Evolutionary conservation across 441 rosid genomes (phyloP).

Genomic region (Aleurites moluccanus): DNA sequence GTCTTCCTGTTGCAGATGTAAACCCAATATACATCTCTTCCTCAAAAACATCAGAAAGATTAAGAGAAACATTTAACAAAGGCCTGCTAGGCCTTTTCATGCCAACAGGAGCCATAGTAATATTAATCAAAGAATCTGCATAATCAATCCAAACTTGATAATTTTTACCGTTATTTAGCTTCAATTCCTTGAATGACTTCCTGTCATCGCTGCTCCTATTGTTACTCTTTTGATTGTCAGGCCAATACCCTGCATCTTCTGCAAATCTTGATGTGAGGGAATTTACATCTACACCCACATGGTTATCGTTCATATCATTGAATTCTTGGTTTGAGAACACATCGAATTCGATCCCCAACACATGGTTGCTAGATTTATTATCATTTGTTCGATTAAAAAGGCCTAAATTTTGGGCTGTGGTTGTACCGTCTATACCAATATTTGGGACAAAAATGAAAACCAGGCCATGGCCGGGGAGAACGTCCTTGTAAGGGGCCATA

Average conservation of each 20-base stretch:
- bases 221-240: constrained; percentile 15
- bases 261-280: constrained; percentile 47
- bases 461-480: constrained; percentile 61
- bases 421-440: constrained; percentile 45
- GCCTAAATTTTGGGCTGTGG: constrained; percentile 50
- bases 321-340: constrained; percentile 55
- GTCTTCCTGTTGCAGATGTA: constrained; percentile 60
- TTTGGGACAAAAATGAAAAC: constrained; percentile 59
- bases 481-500: constrained; percentile 51
- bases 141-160: constrained; percentile 79
- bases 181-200: constrained; percentile 35
- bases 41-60: constrained; percentile 53
- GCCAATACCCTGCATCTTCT: constrained; percentile 51
- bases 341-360: constrained; percentile 63
- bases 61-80: constrained; percentile 38
- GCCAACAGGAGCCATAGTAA: constrained; percentile 52
- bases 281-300: constrained; percentile 61
- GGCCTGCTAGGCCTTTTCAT: constrained; percentile 41
- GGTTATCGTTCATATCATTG: constrained; percentile 53
- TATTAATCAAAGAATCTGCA: constrained; percentile 41
- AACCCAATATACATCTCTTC: constrained; percentile 77
- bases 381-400: constrained; percentile 53
- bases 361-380: constrained; percentile 37
- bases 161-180: constrained; percentile 59
- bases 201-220: background rate